Conservation (phyloP, 441 rosid species). For the Arabidopsis lyrata region DNA sequence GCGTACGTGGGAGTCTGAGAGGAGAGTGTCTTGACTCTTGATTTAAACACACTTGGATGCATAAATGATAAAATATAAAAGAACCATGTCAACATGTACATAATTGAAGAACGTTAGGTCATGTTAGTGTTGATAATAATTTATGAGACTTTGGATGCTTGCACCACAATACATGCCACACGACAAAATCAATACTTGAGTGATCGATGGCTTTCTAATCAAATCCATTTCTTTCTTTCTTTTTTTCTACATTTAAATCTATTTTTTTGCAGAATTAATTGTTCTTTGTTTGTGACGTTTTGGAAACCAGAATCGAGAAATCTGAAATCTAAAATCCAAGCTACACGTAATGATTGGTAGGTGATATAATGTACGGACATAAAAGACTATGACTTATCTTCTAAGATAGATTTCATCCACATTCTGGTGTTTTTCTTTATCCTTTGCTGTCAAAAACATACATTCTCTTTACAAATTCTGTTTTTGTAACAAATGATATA, state of each 20-base stretch:
- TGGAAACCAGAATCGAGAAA: conserved; percentile 2
- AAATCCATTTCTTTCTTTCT: neutral
- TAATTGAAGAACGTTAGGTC: conserved; percentile 36
- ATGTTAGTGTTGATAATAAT: conserved; percentile 36
- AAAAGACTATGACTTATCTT: neutral
- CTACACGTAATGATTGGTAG: conserved; percentile 19
- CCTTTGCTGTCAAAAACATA: neutral
- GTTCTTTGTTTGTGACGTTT: neutral
- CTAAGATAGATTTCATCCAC: neutral
- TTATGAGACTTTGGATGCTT: conserved; percentile 41
- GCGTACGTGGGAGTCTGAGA: conserved; percentile 37
- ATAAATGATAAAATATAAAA: neutral
- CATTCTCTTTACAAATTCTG: neutral
- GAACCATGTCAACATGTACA: conserved; percentile 26
- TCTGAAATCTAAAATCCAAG: conserved; percentile 12
- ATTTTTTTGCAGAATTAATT: neutral
- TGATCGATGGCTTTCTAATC: conserved; percentile 43
- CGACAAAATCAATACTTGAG: conserved; percentile 41
- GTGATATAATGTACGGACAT: neutral
- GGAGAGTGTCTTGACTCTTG: conserved; percentile 22
- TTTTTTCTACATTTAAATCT: conserved; percentile 10
- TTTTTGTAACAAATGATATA: neutral
- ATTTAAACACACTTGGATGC: conserved; percentile 23
- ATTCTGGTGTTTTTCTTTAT: neutral
- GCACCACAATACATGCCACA: conserved; percentile 42